Percentiles rank a stretch among this genome's conserved stretches.
phyloP scores from a whole-genome alignment of 179 eudicot genomes.

The Beta lomatogona region DNA sequence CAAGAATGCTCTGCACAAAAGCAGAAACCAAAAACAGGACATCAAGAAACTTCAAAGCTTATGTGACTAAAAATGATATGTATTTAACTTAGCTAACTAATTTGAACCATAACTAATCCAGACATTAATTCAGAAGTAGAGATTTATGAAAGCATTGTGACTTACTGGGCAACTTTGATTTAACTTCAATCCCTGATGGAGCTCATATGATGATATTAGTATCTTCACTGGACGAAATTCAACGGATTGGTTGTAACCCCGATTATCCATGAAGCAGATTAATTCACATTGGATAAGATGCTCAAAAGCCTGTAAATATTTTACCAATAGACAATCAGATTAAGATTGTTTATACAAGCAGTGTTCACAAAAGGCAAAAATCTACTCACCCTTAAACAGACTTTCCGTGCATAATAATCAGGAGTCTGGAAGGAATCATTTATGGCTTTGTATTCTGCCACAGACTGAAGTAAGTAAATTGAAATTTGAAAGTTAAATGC shows the following conservation, averaged over 20 bases:
- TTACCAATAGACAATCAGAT: constrained; percentile 23
- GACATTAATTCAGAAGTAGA: neutral
- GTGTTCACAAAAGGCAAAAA: neutral
- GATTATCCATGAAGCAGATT: constrained; percentile 60
- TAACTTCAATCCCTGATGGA: constrained; percentile 69
- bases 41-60: neutral
- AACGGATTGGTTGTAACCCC: constrained; percentile 68
- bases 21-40: neutral
- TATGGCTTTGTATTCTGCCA: constrained; percentile 79
- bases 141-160: neutral
- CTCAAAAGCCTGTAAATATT: constrained; percentile 73
- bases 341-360: neutral
- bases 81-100: neutral
- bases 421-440: constrained; percentile 73
- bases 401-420: constrained; percentile 69
- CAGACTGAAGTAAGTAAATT: constrained; percentile 4
- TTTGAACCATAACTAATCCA: neutral
- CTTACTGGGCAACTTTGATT: constrained; percentile 78
- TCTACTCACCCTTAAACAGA: constrained; percentile 76
- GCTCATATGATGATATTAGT: constrained; percentile 62
- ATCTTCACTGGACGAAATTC: constrained; percentile 90
- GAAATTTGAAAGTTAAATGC: constrained; percentile 1
- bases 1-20: constrained; percentile 41
- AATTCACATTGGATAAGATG: constrained; percentile 76
- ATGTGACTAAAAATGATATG: neutral